Evolutionary conservation across 116 monocot genomes (phyloP).

Genomic region (Phalaenopsis hybrid): DNA sequence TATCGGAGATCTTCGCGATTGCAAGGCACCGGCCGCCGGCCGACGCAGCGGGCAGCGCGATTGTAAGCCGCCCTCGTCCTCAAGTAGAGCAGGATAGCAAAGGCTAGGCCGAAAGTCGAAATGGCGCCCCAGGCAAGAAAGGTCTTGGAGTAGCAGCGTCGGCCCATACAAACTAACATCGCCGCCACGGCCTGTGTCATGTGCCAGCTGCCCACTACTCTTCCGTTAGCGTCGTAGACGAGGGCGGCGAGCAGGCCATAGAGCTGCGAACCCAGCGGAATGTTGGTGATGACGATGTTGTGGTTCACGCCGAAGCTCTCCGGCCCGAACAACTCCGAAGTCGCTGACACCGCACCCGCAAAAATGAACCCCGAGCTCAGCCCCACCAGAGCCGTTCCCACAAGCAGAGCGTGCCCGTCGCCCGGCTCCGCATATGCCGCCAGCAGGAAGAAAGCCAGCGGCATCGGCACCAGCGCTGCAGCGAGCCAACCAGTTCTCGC

Average conservation of each 20-base stretch:
- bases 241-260: slow-evolving; percentile 73
- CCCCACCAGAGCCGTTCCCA: slow-evolving; percentile 61
- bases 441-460: slow-evolving; percentile 73
- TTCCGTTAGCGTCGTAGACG: slow-evolving; percentile 65
- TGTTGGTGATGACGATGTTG: slow-evolving; percentile 91
- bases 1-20: neutral
- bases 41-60: slow-evolving; percentile 3
- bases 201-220: neutral
- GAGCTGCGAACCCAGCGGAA: slow-evolving; percentile 77
- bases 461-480: slow-evolving; percentile 50
- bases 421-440: slow-evolving; percentile 11
- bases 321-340: slow-evolving; percentile 81
- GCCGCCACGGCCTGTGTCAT: neutral
- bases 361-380: slow-evolving; percentile 90
- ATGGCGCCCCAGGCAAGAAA: slow-evolving; percentile 64
- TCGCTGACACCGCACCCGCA: slow-evolving; percentile 65
- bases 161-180: slow-evolving; percentile 10
- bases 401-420: slow-evolving; percentile 23
- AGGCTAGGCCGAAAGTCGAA: slow-evolving; percentile 40
- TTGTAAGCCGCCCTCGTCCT: slow-evolving; percentile 54
- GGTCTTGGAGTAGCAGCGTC: slow-evolving; percentile 55
- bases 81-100: slow-evolving; percentile 36
- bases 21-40: neutral
- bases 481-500: slow-evolving; percentile 82
- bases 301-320: slow-evolving; percentile 74